phyloP scores from a whole-genome alignment of 352 stramenopile species.

The Phytophthora pseudosyringae region DNA sequence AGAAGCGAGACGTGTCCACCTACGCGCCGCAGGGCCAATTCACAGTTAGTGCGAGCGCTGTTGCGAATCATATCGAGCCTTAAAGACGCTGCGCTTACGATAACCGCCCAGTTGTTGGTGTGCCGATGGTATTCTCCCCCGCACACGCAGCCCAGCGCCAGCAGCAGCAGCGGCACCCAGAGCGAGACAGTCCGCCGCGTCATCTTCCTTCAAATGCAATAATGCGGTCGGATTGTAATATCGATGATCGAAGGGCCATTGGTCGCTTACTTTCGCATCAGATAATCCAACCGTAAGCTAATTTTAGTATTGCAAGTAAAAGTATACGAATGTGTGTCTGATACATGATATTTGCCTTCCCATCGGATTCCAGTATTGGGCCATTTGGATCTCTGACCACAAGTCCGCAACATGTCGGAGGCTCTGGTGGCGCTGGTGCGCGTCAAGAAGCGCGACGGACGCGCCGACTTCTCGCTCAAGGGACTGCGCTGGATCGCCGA shows the following conservation, averaged over 20 bases:
- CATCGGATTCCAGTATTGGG: neutral
- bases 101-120: constrained; percentile 89
- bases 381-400: neutral
- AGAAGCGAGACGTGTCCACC: constrained; percentile 96
- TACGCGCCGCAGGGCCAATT: constrained; percentile 26
- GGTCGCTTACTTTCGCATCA: neutral
- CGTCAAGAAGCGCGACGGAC: constrained; percentile 84
- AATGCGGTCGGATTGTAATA: constrained; percentile 15
- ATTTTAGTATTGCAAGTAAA: neutral
- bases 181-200: constrained; percentile 26
- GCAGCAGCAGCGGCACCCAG: constrained; percentile 38
- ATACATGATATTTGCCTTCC: constrained; percentile 6
- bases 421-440: constrained; percentile 61
- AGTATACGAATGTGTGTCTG: neutral
- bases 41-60: neutral
- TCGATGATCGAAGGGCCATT: constrained; percentile 1
- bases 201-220: constrained; percentile 26
- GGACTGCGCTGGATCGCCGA: constrained; percentile 67
- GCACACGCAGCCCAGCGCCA: constrained; percentile 26
- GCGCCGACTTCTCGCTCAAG: constrained; percentile 62
- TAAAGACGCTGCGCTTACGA: constrained; percentile 41
- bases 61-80: neutral
- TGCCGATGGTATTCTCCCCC: constrained; percentile 66
- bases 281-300: neutral
- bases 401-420: constrained; percentile 32